Evolutionary conservation across 2,329 filamentous ascomycete species (phyloP).

Genomic region (Mollisiaceae sp.): DNA sequence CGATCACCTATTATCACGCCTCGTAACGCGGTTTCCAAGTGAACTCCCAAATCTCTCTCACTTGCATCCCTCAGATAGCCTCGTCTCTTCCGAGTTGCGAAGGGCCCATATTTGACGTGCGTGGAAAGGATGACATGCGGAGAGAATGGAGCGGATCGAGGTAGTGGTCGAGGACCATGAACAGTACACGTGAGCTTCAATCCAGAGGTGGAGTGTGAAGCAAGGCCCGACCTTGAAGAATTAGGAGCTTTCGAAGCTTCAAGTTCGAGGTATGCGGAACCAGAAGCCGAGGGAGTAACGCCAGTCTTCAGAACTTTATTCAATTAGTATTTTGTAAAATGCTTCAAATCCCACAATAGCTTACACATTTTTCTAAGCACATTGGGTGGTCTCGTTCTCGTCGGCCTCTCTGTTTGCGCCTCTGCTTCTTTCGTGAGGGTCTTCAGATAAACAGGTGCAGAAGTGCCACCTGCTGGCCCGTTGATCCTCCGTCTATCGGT

Average conservation of each 20-base stretch:
- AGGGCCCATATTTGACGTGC: constrained; percentile 95
- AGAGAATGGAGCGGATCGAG: constrained; percentile 87
- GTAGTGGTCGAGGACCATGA: constrained; percentile 89
- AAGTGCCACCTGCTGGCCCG: constrained; percentile 78
- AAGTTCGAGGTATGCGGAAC: constrained; percentile 84
- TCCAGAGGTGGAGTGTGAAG: constrained; percentile 54
- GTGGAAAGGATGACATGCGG: constrained; percentile 91
- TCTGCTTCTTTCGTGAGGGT: constrained; percentile 53
- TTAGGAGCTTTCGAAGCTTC: constrained; percentile 52
- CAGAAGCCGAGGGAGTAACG: constrained; percentile 89
- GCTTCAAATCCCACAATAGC: constrained; percentile 42
- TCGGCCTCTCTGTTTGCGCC: constrained; percentile 52
- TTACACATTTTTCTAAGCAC: constrained; percentile 86
- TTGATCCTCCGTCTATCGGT: constrained; percentile 89
- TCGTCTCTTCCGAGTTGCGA: constrained; percentile 80
- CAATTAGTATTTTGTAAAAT: constrained; percentile 19
- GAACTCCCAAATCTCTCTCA: constrained; percentile 88
- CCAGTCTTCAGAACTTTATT: constrained; percentile 82
- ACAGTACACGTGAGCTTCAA: constrained; percentile 93
- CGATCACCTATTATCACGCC: constrained; percentile 90
- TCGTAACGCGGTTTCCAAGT: constrained; percentile 87
- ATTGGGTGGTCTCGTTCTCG: constrained; percentile 66
- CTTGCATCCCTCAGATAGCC: constrained; percentile 85
- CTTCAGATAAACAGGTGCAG: constrained; percentile 71
- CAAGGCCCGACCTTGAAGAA: constrained; percentile 55